Evolutionary conservation across 2,329 filamentous ascomycete species (phyloP), one percentile per base, ranked within the genome.

Genomic region (Rutstroemia sp.): DNA sequence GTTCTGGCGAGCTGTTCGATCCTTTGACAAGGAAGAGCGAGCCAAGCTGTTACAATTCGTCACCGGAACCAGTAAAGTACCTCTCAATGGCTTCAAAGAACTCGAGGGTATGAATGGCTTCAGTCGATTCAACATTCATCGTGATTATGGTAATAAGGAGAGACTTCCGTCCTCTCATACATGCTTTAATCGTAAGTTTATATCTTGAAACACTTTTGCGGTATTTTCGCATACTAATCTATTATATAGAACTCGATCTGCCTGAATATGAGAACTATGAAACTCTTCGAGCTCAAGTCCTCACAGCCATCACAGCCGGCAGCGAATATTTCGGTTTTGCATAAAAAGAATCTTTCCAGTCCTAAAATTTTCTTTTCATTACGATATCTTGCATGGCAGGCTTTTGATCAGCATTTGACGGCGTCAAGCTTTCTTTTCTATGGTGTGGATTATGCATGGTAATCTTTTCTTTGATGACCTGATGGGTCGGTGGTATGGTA

Each of bases 51-150:
- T 99, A 46, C 94, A 99, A 69, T 99, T 99, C 71, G 94, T 99
- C 63, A 99, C 95, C 1, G 94, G 94, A 71, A 99, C 95, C 18
- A 95, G 89, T 72, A 99, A 99, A 75, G 95, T 99, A 48, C 94
- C 94, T 41, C 83, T 99, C 50, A 99, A 99, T 66, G 94, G 94
- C 12, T 99, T 99, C 80, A 96, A 96, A 75, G 94, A 99, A 73
- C 82, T 99, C 6, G 95, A 99, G 75, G 95, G 94, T 63, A 99
- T 99, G 94, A 97, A 99, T 69, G 94, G 94, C 41, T 86, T 97
- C 71, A 96, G 88, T 73, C 86, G 90, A 63, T 99, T 99, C 84
- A 99, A 97, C 72, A 97, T 99, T 61, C 94, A 99, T 71, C 90
- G 94, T 62, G 94, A 97, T 73, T 96, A 95, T 74, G 92, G 92